Conservation (phyloP, 1,284 basidiomycete species). For the Apiotrichum siamense region DNA sequence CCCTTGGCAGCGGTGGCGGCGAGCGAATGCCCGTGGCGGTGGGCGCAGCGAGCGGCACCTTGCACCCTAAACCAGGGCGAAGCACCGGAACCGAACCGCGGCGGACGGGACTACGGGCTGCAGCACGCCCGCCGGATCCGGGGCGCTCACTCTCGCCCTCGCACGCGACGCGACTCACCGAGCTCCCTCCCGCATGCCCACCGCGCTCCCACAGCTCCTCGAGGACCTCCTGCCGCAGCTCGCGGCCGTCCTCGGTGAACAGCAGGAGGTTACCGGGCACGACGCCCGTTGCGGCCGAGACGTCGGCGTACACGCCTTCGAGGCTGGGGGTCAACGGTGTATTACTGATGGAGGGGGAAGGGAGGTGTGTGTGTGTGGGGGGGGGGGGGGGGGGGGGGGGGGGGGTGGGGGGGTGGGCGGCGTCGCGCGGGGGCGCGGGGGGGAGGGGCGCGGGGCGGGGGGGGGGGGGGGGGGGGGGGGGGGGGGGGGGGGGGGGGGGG, state of each 20-base stretch:
- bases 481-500: no score
- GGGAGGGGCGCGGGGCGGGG: no score
- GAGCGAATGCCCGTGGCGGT: no score
- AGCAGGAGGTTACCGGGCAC: constrained; percentile 32
- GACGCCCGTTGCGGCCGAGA: constrained; percentile 22
- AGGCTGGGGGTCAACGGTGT: constrained; percentile 20
- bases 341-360: neutral
- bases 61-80: no score
- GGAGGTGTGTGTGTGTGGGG: no score
- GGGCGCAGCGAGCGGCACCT: no score
- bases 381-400: no score
- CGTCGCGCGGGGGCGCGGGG: no score
- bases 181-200: constrained; percentile 26
- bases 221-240: constrained; percentile 34
- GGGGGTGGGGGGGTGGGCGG: no score
- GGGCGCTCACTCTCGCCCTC: no score
- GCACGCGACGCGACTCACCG: constrained; percentile 22
- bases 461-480: no score
- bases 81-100: neutral
- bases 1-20: neutral
- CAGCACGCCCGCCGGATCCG: neutral
- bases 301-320: constrained; percentile 30
- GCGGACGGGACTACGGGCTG: neutral
- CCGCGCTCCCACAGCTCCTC: constrained; percentile 36
- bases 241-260: constrained; percentile 42